Percentiles rank a stretch among this genome's conserved stretches.
phyloP scores from a whole-genome alignment of 768 basidiomycete genomes.

The Xanthoconium purpureum region DNA sequence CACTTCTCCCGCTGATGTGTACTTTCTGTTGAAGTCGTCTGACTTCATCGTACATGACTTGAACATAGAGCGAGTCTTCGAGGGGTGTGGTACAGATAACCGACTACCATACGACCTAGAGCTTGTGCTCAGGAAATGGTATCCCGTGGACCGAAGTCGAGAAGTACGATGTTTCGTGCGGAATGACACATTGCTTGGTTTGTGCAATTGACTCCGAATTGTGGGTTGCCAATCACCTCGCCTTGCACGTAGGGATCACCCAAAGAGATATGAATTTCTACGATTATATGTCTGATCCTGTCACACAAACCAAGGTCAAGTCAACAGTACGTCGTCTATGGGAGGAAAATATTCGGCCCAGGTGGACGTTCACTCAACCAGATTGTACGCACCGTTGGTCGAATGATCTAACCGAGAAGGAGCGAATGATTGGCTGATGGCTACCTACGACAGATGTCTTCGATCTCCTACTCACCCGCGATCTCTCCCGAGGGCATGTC shows the following conservation, averaged over 20 bases:
- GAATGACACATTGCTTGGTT: constrained; percentile 68
- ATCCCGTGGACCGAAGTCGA: constrained; percentile 75
- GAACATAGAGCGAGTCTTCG: constrained; percentile 57
- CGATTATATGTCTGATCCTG: constrained; percentile 71
- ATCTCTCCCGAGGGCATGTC: constrained; percentile 72
- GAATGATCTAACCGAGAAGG: neutral
- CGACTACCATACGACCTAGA: constrained; percentile 59
- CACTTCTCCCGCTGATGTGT: constrained; percentile 84
- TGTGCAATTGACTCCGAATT: neutral
- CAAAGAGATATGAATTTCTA: constrained; percentile 91
- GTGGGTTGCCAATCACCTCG: neutral
- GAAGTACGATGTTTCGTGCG: constrained; percentile 93
- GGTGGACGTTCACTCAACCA: constrained; percentile 49
- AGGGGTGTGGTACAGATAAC: constrained; percentile 44
- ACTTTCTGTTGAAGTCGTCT: constrained; percentile 88
- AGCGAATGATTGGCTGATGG: neutral
- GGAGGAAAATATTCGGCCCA: constrained; percentile 58
- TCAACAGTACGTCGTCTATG: constrained; percentile 59
- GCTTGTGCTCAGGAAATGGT: constrained; percentile 89
- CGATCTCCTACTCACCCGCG: constrained; percentile 83
- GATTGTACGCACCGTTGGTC: constrained; percentile 56
- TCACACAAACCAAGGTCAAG: constrained; percentile 51
- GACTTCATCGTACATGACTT: constrained; percentile 87
- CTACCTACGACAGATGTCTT: constrained; percentile 57
- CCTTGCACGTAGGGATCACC: constrained; percentile 56